Percentiles rank a stretch among this genome's conserved stretches.
phyloP scores from a whole-genome alignment of 768 basidiomycete species.

The Rhodotorula kratochvilovae region DNA sequence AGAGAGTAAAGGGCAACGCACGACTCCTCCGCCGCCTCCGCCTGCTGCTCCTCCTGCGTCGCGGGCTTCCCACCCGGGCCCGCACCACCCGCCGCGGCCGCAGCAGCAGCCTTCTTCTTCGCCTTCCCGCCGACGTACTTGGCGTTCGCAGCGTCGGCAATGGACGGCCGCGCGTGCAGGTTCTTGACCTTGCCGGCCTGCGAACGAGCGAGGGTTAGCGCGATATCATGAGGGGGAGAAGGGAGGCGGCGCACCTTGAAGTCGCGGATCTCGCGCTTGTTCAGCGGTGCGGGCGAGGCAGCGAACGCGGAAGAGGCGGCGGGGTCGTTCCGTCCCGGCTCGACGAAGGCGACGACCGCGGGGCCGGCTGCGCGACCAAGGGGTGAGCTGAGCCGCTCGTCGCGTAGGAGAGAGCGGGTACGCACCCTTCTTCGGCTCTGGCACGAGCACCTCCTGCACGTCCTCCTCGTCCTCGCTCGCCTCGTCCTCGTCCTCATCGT shows the following conservation, averaged over 20 bases:
- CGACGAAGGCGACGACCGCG: slow-evolving; percentile 23
- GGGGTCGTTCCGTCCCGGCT: slow-evolving; percentile 14
- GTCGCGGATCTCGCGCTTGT: slow-evolving; percentile 22
- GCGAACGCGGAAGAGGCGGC: neutral
- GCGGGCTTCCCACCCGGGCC: neutral
- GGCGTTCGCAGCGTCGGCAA: slow-evolving; percentile 25
- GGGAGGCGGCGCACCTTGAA: slow-evolving; percentile 21
- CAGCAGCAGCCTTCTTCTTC: neutral
- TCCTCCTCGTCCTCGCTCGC: neutral
- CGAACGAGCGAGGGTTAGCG: neutral
- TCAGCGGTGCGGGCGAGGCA: neutral
- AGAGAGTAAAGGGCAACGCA: slow-evolving; percentile 1
- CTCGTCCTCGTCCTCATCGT: neutral
- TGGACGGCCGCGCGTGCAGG: slow-evolving; percentile 16
- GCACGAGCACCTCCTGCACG: neutral
- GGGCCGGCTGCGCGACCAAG: neutral
- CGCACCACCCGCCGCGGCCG: neutral
- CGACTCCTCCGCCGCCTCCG: slow-evolving; percentile 29
- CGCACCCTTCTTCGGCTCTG: neutral
- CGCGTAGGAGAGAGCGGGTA: neutral
- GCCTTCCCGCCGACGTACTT: slow-evolving; percentile 24
- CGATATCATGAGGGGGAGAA: neutral
- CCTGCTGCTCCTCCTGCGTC: neutral
- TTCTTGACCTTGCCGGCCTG: slow-evolving; percentile 33
- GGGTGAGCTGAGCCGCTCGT: too few relatives aligned